Conservation (phyloP, 306 rosid genomes). For the Fagus sylvatica region DNA sequence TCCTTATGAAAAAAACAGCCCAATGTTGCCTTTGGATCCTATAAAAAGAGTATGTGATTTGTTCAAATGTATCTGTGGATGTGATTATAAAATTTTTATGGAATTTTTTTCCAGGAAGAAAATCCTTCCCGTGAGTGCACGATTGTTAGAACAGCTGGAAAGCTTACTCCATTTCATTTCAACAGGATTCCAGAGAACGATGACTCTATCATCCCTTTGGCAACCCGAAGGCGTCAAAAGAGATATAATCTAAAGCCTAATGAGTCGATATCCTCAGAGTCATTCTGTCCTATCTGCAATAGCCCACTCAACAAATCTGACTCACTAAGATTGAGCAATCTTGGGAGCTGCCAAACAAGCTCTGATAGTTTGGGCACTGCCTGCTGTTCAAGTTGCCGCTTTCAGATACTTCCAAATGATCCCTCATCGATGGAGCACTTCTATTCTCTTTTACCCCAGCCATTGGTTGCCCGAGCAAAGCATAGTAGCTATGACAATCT, state of each 20-base stretch:
- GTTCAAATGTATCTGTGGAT: not conserved
- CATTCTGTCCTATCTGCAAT: constrained; percentile 75
- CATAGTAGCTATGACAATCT: constrained; percentile 38
- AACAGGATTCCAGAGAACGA: constrained; percentile 72
- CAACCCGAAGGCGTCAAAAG: constrained; percentile 81
- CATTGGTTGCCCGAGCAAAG: constrained; percentile 53
- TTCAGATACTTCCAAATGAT: constrained; percentile 85
- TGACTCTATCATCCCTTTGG: constrained; percentile 70
- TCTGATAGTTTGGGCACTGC: constrained; percentile 38
- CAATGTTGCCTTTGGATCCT: constrained; percentile 4
- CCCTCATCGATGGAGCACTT: constrained; percentile 47
- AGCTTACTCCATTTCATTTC: constrained; percentile 90
- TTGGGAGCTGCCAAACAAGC: constrained; percentile 20
- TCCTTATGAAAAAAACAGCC: too few species aligned
- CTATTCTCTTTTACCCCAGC: constrained; percentile 50
- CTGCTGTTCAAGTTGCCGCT: constrained; percentile 82
- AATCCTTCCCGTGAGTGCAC: constrained; percentile 94
- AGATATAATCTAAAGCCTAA: constrained; percentile 69
- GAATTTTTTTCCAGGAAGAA: constrained; percentile 80
- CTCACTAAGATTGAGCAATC: constrained; percentile 41
- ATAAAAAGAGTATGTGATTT: not conserved
- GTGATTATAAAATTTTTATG: constrained; percentile 1
- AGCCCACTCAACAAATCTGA: constrained; percentile 79
- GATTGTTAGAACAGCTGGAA: constrained; percentile 91
- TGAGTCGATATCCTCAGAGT: constrained; percentile 75